Base-by-base conservation (phyloP, 2,329 filamentous ascomycete genomes). In the Leptographium radiaticola region DNA sequence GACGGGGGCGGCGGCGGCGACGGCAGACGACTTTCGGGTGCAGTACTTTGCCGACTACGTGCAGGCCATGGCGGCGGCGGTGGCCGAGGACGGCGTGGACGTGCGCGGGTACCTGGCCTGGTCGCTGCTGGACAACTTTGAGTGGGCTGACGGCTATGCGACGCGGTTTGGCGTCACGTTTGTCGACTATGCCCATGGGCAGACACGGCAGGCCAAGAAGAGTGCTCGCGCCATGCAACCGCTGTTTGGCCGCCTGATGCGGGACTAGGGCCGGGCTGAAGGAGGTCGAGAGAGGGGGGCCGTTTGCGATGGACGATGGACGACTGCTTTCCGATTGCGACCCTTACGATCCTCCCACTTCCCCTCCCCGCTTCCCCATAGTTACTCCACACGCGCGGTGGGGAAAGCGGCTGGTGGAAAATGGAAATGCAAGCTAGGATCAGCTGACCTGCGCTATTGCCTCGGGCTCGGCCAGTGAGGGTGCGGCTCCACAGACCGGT, bases 141-240 rank as follows among this genome's bases (percentile, higher is more conserved):
- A 91, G 69, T 91, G 87, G 87, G 86, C 88, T n/a, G 88, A 94
- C 66, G 88, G 88, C 12, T 95, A 91, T 64, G 83, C 87, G 71
- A 93, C 87, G 45, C 78, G 88, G 33, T 94, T 94, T 62, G 88
- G 88, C 31, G 87, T 89, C 54, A 87, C 84, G 8, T 93, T 77
- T 65, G 87, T 94, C 52, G 87, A 94, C 69, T 94, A 93, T 66
- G 72, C 80, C 61, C 79, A 87, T 60, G 83, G 81, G 30, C 89
- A 94, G 75, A 87, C 84, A 73, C 75, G 88, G 51, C 77, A 83
- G 60, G 83, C 88, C 42, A 95, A 95, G 78, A 88, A 89, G 78
- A 93, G 87, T 66, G 88, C 86, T 20, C 78, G 75, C 68, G 76
- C 78, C 63, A 76, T 94, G 62, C 79, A 81, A 59, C 74, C 79